Evolutionary conservation across 2,329 filamentous ascomycete genomes (phyloP), one percentile per base, ranked within the genome.

Genomic region (Coccinonectria pachysandricola): DNA sequence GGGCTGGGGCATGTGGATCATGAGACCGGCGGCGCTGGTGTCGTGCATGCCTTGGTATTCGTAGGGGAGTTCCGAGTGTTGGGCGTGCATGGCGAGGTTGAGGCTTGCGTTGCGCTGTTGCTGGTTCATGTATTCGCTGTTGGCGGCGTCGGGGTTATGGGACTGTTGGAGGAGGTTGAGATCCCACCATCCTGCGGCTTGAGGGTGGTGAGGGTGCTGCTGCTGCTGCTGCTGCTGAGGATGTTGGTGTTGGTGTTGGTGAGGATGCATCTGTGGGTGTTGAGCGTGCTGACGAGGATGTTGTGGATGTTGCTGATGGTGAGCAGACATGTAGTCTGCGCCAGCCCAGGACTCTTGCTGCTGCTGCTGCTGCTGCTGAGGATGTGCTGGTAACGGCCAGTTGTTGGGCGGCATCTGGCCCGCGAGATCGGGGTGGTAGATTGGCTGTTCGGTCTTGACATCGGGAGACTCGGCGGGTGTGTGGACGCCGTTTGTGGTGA

Each of bases 1-100:
- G 4, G 63, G 57, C 32, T 65, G 64, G 11, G 64, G 65, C 64
- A 68, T 66, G 39, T 70, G 62, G 31, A 71, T 65, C 61, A 68
- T 64, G 31, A 71, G 59, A 2, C 63, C 63, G 14, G 46, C 39
- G 8, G 40, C 37, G 35, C 45, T 48, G 23, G 50, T 41, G 21
- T 54, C 49, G 12, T 52, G 40, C 32, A 53, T 30, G 6, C 30
- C 28, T 8, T 42, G 46, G 34, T 59, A 61, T 22, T 62, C 57
- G 30, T 60, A 63, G 1, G 54, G 42, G 20, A 63, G 42, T 12
- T 59, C 55, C 7, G 45, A 40, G 12, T 60, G 58, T 21, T 60
- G 57, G 9, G 45, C 47, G 30, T 62, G 57, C 44, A 61, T 54
- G 27, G 52, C 45, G 8, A 62, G 38, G 36, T 61, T 59, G 24